A percentile compares a stretch with the other conserved stretches of the same genome.
Conservation (phyloP, 148 eudicot genomes). For the Bassia scoparia region DNA sequence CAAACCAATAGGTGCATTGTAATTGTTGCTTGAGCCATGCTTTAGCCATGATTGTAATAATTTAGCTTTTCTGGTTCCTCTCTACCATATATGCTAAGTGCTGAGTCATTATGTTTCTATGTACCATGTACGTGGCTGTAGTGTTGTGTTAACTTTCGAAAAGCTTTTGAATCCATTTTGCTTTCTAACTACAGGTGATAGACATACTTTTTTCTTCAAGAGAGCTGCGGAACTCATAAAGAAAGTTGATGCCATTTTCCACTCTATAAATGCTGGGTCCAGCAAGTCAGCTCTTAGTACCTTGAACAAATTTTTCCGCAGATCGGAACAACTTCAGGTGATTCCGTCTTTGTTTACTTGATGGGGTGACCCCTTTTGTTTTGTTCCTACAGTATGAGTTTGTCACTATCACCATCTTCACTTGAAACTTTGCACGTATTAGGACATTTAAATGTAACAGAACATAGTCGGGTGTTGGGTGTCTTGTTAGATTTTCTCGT, state of each 20-base stretch:
- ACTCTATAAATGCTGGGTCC: constrained; percentile 46
- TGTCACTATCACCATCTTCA: too few relatives aligned
- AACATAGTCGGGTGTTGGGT: too few relatives aligned
- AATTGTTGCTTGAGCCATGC: too few relatives aligned
- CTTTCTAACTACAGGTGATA: constrained; percentile 50
- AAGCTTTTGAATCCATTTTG: constrained; percentile 4
- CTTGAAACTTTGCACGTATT: too few relatives aligned
- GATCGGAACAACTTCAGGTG: constrained; percentile 85
- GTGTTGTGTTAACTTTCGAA: not conserved
- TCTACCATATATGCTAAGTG: too few relatives aligned
- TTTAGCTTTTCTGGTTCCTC: too few relatives aligned
- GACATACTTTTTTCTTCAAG: constrained; percentile 60
- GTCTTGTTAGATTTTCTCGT: too few relatives aligned
- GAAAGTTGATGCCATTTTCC: constrained; percentile 65
- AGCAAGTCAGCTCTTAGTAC: constrained; percentile 46
- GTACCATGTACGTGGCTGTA: too few relatives aligned
- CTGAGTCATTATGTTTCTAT: too few relatives aligned
- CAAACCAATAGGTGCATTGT: too few relatives aligned
- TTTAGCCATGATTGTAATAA: too few relatives aligned
- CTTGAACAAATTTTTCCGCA: constrained; percentile 59
- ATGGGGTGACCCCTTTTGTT: not conserved
- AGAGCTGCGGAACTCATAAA: constrained; percentile 67
- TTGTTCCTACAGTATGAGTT: not conserved
- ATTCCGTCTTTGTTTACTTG: not conserved
- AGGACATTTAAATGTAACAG: too few relatives aligned